These are phyloP conservation scores for Cetraspora pellucida DNA, from an alignment of 192 early-diverging fungal genomes.

Conservation along the genomic window DNA sequence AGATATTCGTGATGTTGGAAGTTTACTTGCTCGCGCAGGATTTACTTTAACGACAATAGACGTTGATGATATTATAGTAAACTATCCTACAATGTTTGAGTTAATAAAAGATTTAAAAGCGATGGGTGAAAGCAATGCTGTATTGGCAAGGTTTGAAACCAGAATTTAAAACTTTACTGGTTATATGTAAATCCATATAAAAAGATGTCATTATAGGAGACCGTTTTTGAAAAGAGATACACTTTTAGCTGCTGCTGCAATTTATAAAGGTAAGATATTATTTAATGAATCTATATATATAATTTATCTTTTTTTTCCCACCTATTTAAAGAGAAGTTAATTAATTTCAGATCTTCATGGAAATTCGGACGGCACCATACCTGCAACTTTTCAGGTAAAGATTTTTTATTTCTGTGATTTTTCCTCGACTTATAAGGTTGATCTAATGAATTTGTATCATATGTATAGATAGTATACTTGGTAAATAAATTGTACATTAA, in stretches of 20 bases:
- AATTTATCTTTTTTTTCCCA: no score
- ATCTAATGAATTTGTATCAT: neutral
- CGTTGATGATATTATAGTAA: constrained; percentile 87
- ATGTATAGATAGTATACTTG: constrained; percentile 23
- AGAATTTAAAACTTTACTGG: neutral
- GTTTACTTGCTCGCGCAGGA: constrained; percentile 78
- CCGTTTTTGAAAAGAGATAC: constrained; percentile 81
- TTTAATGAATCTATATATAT: neutral
- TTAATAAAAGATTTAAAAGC: constrained; percentile 83
- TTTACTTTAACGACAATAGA: constrained; percentile 92
- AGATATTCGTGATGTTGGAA: constrained; percentile 76
- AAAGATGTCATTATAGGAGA: constrained; percentile 46
- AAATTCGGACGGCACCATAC: constrained; percentile 82
- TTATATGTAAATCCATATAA: constrained; percentile 3
- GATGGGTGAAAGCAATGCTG: constrained; percentile 96
- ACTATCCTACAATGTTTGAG: constrained; percentile 91
- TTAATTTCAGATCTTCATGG: constrained; percentile 83
- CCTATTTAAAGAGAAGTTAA: no score
- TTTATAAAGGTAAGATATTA: constrained; percentile 74
- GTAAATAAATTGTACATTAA: no score
- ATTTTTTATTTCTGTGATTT: neutral
- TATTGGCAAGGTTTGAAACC: constrained; percentile 61
- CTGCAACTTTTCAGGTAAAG: constrained; percentile 88
- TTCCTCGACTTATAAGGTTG: neutral
- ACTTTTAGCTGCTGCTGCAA: constrained; percentile 78